Conservation (phyloP, 495 filamentous ascomycete genomes). For the Xanthoparmelia taractica region DNA sequence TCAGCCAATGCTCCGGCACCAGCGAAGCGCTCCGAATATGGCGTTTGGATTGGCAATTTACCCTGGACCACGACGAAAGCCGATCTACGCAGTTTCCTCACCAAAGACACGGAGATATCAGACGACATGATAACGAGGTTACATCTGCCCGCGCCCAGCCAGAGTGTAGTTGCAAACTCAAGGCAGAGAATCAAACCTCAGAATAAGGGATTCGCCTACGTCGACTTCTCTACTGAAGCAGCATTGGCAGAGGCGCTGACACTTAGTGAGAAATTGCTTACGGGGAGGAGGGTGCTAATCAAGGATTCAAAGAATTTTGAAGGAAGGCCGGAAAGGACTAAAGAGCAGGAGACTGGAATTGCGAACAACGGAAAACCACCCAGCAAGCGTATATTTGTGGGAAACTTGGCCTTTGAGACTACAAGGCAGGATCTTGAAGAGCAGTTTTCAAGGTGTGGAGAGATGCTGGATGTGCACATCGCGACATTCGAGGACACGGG, state of each 20-base stretch:
- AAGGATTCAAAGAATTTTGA: constrained; percentile 84
- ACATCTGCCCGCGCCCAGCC: constrained; percentile 56
- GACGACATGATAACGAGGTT: constrained; percentile 70
- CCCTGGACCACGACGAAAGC: constrained; percentile 66
- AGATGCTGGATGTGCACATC: constrained; percentile 67
- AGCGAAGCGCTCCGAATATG: constrained; percentile 61
- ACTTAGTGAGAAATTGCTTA: constrained; percentile 69
- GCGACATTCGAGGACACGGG: constrained; percentile 95
- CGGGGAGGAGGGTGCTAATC: constrained; percentile 75
- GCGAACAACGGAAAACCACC: constrained; percentile 48
- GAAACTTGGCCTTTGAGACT: constrained; percentile 78
- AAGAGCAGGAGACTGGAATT: constrained; percentile 30
- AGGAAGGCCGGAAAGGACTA: constrained; percentile 58
- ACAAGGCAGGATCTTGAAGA: constrained; percentile 71
- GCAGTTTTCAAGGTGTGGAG: constrained; percentile 77
- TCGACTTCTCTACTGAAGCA: constrained; percentile 71
- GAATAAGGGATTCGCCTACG: constrained; percentile 91
- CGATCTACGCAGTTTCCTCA: constrained; percentile 68
- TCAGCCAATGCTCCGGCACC: constrained; percentile 24
- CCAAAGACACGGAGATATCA: constrained; percentile 56
- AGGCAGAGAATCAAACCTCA: constrained; percentile 44
- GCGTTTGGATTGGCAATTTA: constrained; percentile 95
- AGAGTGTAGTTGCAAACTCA: constrained; percentile 8
- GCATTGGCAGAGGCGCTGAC: constrained; percentile 64
- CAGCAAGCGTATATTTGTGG: constrained; percentile 78